Conservation (phyloP, 2,329 filamentous ascomycete species). For the Penicillium polonicum region DNA sequence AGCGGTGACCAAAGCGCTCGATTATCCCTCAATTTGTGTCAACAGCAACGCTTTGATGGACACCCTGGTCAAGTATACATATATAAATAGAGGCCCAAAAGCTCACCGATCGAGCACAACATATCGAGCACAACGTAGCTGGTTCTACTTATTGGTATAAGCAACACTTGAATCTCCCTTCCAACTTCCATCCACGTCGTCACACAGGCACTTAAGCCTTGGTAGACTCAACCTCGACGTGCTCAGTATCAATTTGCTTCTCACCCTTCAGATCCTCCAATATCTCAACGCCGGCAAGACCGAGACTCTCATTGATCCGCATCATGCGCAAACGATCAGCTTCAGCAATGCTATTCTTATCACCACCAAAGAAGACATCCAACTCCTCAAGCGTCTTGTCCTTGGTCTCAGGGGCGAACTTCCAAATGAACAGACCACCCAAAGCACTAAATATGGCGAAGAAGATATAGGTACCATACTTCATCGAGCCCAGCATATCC, state of each 20-base stretch:
- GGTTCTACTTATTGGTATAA: not conserved
- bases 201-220: not conserved
- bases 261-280: conserved; percentile 27
- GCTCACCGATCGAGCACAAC: too few relatives aligned
- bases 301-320: conserved; percentile 70
- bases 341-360: conserved; percentile 34
- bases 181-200: not conserved
- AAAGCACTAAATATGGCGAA: conserved; percentile 43
- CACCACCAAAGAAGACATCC: conserved; percentile 53
- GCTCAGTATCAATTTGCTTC: conserved; percentile 14
- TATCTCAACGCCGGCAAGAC: conserved; percentile 46
- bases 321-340: conserved; percentile 61
- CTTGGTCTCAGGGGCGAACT: conserved; percentile 52
- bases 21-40: too few relatives aligned
- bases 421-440: conserved; percentile 38
- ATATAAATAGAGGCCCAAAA: too few relatives aligned
- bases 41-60: too few relatives aligned
- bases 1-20: too few relatives aligned
- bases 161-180: not conserved
- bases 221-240: conserved; percentile 16
- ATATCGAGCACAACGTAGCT: too few relatives aligned
- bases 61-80: too few relatives aligned
- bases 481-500: conserved; percentile 29
- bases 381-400: conserved; percentile 53
- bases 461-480: conserved; percentile 43